Conservation (phyloP, 148 eudicot genomes). For the Talinum fruticosum region DNA sequence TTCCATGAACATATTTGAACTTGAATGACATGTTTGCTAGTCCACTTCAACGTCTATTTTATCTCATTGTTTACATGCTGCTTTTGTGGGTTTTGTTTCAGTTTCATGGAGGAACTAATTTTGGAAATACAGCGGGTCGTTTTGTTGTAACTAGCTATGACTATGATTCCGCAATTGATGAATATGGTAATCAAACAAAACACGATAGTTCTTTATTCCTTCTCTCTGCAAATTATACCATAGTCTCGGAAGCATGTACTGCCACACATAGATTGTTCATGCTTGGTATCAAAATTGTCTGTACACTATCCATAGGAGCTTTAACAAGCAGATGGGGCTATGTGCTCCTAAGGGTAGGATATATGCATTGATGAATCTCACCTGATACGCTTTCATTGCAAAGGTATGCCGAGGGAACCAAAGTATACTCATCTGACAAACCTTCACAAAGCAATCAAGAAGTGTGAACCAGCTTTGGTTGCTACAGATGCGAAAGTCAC, state of each 20-base stretch:
- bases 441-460: slow-evolving; percentile 83
- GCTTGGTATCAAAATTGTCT: too few relatives aligned
- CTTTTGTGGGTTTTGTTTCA: slow-evolving; percentile 19
- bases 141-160: slow-evolving; percentile 88
- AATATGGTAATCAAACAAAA: slow-evolving; percentile 49
- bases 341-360: too few relatives aligned
- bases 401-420: slow-evolving; percentile 55
- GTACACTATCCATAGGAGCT: too few relatives aligned
- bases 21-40: background rate
- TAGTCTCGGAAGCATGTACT: background rate
- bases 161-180: slow-evolving; percentile 94
- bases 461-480: slow-evolving; percentile 72
- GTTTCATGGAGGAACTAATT: slow-evolving; percentile 99
- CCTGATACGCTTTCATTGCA: background rate
- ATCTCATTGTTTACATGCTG: background rate
- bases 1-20: too few relatives aligned
- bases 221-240: background rate
- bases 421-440: slow-evolving; percentile 81
- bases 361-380: too few relatives aligned
- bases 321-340: too few relatives aligned
- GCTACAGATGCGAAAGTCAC: slow-evolving; percentile 60
- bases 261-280: too few relatives aligned
- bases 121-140: slow-evolving; percentile 69
- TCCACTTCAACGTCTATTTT: background rate
- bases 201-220: background rate